Base-by-base conservation (phyloP, 176 grass and related monocot species). In the Bromus sterilis region DNA sequence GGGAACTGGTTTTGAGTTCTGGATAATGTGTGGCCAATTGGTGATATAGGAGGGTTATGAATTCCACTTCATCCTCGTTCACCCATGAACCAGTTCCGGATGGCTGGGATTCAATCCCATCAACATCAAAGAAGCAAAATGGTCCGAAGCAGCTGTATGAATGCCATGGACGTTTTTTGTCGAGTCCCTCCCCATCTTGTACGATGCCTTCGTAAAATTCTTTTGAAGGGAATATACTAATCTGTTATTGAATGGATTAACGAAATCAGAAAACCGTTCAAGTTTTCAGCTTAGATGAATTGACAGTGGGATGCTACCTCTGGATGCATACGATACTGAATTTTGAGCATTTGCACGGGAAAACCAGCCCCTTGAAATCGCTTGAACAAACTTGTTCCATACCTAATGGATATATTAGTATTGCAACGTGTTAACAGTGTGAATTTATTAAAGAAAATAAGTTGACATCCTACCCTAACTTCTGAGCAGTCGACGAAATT, bases 261-360 rank as follows among this genome's bases (percentile, higher is more conserved):
- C 36, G 34, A 66, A 81, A 62, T 82, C 41, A 44, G 25, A 80
- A 73, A 82, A 64, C 48, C 8, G n/a, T 82, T 89, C 58, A 23
- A 74, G 14, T 71, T 42, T 33, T 23, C 36, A 34, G n/a, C 36
- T 85, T 64, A 82, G 24, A 82, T 80, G 62, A 48, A 77, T 51
- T 76, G 36, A 61, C 55, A 26, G 56, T 64, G 12, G 16, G n/a
- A 75, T 58, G 86, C 86, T 62, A 93, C 92, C 90, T 94, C 86
- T 75, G 92, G 92, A 85, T 98, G 92, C 92, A 98, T 98, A 65
- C 95, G 95, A 75, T 98, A 98, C 30, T 98, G 95, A 78, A 84
- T 89, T 68, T 94, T 98, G 71, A 98, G 95, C 95, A 98, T 98
- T 68, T 93, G 92, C 36, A 98, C 90, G 0, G 95, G 95, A 93